A percentile compares a stretch with the other conserved stretches of the same genome.
These are phyloP conservation scores for Nothopassalora personata DNA, from an alignment of 2,329 filamentous ascomycete species.

Conservation along the genomic window DNA sequence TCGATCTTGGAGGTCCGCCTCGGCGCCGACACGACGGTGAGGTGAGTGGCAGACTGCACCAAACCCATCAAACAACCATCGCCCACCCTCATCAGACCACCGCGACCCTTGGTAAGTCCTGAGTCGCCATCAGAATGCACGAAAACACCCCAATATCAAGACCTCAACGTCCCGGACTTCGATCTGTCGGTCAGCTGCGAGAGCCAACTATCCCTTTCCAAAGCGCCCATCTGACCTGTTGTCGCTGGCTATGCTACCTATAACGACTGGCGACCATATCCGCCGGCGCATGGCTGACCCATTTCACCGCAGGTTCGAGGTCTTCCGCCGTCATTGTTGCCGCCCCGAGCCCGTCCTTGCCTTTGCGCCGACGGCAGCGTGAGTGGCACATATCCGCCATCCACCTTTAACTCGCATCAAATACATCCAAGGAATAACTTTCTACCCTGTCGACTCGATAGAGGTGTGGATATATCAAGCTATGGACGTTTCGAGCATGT, in stretches of 20 bases:
- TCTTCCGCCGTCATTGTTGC: constrained; percentile 4
- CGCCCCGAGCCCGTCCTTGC: constrained; percentile 10
- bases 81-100: constrained; percentile 15
- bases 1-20: not conserved
- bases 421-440: constrained; percentile 11
- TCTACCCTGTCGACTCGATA: constrained; percentile 5
- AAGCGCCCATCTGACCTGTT: constrained; percentile 7
- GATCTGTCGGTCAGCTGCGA: constrained; percentile 15
- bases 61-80: constrained; percentile 26
- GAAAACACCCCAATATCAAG: constrained; percentile 20
- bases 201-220: constrained; percentile 19
- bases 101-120: constrained; percentile 27
- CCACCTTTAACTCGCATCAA: constrained; percentile 5
- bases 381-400: constrained; percentile 10
- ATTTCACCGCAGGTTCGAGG: constrained; percentile 5
- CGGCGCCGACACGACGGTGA: constrained; percentile 22
- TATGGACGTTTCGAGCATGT: constrained; percentile 37
- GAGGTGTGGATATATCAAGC: constrained; percentile 8
- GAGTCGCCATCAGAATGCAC: constrained; percentile 5
- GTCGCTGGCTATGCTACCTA: constrained; percentile 1
- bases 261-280: not conserved
- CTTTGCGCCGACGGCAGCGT: constrained; percentile 31
- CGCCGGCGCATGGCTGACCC: constrained; percentile 4
- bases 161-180: constrained; percentile 11
- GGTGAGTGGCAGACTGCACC: constrained; percentile 18